Percentiles rank a stretch among this genome's conserved stretches.
Evolutionary conservation across 306 rosid species (phyloP).

Genomic region (Castanea crenata): DNA sequence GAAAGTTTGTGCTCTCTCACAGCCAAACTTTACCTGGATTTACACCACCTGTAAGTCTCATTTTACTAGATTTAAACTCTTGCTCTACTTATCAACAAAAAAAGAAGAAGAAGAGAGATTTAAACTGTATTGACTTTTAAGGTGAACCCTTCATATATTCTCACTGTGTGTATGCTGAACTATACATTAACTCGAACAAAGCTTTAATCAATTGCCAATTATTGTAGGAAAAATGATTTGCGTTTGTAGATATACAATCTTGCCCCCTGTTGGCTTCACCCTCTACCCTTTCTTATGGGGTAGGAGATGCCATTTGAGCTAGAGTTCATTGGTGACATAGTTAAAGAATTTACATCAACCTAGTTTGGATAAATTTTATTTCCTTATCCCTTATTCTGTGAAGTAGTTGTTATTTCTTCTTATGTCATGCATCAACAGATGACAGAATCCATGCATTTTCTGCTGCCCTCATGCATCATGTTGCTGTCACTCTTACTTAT

Average conservation of each 20-base stretch:
- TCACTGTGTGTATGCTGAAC: background rate
- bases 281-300: too few relatives aligned
- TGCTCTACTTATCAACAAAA: background rate
- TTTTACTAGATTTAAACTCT: slow-evolving; percentile 9
- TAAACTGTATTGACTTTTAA: background rate
- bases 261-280: background rate
- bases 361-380: background rate
- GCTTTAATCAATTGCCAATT: background rate
- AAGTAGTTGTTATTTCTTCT: background rate
- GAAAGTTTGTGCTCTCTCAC: slow-evolving; percentile 71
- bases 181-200: background rate
- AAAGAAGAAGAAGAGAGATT: background rate
- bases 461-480: background rate
- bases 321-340: background rate
- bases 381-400: background rate
- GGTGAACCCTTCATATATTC: background rate
- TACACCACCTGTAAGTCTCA: slow-evolving; percentile 81
- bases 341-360: background rate
- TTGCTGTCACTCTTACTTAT: background rate
- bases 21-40: slow-evolving; percentile 61
- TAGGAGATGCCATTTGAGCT: too few relatives aligned
- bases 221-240: background rate
- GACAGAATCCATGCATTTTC: background rate
- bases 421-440: background rate
- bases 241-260: background rate